These are phyloP conservation scores for Stylosanthes scabra DNA, from an alignment of 331 rosid species.

Conservation along the genomic window DNA sequence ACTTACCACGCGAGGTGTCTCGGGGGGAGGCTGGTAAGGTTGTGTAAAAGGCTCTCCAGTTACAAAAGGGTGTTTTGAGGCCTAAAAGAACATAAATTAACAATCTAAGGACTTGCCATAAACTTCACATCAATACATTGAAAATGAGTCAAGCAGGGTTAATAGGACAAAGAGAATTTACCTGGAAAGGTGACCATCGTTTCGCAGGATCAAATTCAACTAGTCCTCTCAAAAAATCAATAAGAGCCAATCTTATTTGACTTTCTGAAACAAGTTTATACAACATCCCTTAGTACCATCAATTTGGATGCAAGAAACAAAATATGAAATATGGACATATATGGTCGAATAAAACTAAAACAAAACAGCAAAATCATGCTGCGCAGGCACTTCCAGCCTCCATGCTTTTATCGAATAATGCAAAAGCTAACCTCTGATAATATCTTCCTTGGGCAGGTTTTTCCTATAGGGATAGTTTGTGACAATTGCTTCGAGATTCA, in stretches of 20 bases:
- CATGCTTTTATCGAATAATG: constrained; percentile 23
- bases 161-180: constrained; percentile 40
- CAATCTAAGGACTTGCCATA: constrained; percentile 38
- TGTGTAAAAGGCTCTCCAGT: constrained; percentile 97
- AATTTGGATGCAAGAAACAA: constrained; percentile 16
- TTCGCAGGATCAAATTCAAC: constrained; percentile 97
- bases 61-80: constrained; percentile 97
- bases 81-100: constrained; percentile 65
- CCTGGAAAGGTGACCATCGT: constrained; percentile 99
- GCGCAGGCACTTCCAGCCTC: constrained; percentile 31
- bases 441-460: constrained; percentile 87
- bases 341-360: not conserved
- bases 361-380: constrained; percentile 27
- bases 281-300: constrained; percentile 42
- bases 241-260: constrained; percentile 85
- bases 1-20: constrained; percentile 95
- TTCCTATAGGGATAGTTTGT: constrained; percentile 88
- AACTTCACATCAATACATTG: constrained; percentile 35
- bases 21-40: constrained; percentile 85
- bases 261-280: constrained; percentile 65
- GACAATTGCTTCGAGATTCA: constrained; percentile 93
- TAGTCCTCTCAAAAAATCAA: constrained; percentile 95
- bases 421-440: constrained; percentile 72
- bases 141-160: constrained; percentile 2
- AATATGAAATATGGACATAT: not conserved